Percentiles rank a stretch among this genome's conserved stretches.
Evolutionary conservation across 2,329 filamentous ascomycete genomes (phyloP).

Genomic region (Ascosphaera pollenicola): DNA sequence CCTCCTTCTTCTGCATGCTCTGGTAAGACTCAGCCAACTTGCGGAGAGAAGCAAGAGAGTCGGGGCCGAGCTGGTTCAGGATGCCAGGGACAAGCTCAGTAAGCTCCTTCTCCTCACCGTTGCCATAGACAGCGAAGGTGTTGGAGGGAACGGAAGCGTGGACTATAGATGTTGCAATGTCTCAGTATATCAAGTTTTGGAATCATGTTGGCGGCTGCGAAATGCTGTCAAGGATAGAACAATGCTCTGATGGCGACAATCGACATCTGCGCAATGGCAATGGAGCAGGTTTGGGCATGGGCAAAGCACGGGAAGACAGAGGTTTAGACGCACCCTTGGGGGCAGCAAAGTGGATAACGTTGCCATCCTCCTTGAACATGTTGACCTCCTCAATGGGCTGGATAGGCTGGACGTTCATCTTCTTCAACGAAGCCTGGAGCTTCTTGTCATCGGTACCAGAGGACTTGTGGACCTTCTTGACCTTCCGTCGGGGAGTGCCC

Average conservation of each 20-base stretch:
- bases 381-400: slow-evolving; percentile 99
- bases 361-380: slow-evolving; percentile 99
- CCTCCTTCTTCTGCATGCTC: slow-evolving; percentile 90
- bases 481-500: slow-evolving; percentile 91
- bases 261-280: not conserved
- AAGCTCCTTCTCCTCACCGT: slow-evolving; percentile 98
- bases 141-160: slow-evolving; percentile 94
- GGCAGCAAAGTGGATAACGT: slow-evolving; percentile 97
- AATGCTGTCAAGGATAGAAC: no score
- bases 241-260: not conserved
- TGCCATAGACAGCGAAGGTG: slow-evolving; percentile 99
- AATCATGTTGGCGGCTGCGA: not conserved
- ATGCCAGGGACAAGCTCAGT: slow-evolving; percentile 98
- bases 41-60: slow-evolving; percentile 90
- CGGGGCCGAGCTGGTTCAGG: slow-evolving; percentile 97
- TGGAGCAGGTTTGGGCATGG: slow-evolving; percentile 1
- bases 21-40: slow-evolving; percentile 99
- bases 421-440: slow-evolving; percentile 91
- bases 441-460: slow-evolving; percentile 98
- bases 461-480: slow-evolving; percentile 92
- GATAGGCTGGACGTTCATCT: slow-evolving; percentile 99
- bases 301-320: not conserved
- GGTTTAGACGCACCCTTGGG: slow-evolving; percentile 69
- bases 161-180: slow-evolving; percentile 31
- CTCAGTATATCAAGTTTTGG: not conserved